These are phyloP conservation scores for Leptoxyphium fumago DNA, from an alignment of 2,329 filamentous ascomycete species.

Conservation along the genomic window DNA sequence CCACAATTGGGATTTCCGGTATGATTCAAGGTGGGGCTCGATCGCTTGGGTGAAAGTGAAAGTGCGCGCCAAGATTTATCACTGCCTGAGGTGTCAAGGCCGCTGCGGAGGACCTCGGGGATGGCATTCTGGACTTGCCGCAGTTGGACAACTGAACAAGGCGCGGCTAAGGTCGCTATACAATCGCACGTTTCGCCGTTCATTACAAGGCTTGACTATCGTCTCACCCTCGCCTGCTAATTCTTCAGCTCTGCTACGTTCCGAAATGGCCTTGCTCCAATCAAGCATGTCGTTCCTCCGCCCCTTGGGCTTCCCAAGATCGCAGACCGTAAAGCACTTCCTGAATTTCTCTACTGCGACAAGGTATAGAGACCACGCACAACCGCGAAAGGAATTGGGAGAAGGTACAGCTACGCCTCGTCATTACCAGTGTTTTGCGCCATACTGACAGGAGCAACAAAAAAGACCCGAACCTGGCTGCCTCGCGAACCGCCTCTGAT, in stretches of 20 bases:
- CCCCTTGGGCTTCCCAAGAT: conserved; percentile 24
- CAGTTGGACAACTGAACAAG: too few species aligned
- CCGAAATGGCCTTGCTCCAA: too few species aligned
- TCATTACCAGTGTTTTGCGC: neutral
- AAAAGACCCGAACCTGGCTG: conserved; percentile 19
- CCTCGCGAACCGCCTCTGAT: conserved; percentile 18
- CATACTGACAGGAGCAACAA: conserved; percentile 1
- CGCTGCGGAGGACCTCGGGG: too few species aligned
- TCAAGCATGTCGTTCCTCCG: conserved; percentile 22
- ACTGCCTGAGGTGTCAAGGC: neutral
- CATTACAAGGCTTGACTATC: too few species aligned
- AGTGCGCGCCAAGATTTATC: neutral
- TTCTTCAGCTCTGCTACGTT: too few species aligned
- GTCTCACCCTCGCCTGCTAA: too few species aligned
- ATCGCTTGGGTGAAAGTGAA: neutral
- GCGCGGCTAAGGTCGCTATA: too few species aligned
- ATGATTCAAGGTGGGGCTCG: neutral
- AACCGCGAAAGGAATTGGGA: conserved; percentile 15
- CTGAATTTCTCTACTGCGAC: conserved; percentile 25
- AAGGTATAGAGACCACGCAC: conserved; percentile 8
- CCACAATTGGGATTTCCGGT: neutral
- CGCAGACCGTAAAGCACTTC: conserved; percentile 23
- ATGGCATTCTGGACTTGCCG: too few species aligned
- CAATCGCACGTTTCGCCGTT: too few species aligned
- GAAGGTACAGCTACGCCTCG: conserved; percentile 10